Percentiles rank a stretch among this genome's conserved stretches.
These are phyloP conservation scores for Pochonia chlamydosporia DNA, from an alignment of 2,329 filamentous ascomycete genomes.

Conservation along the genomic window DNA sequence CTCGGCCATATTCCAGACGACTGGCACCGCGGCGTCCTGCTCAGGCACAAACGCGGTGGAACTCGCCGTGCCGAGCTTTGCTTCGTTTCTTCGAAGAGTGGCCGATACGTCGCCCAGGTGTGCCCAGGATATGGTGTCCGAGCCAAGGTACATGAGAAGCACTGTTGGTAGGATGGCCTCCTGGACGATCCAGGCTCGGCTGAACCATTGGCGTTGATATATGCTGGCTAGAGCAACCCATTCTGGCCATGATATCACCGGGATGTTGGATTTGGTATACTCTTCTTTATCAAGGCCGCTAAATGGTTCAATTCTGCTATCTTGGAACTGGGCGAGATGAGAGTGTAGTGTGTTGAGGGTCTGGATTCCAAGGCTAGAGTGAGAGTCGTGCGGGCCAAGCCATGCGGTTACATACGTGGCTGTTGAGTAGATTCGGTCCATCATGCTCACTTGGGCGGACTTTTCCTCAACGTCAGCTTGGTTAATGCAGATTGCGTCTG, in stretches of 20 bases:
- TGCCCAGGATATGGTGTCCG: constrained; percentile 11
- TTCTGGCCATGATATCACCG: constrained; percentile 11
- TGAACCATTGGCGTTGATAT: constrained; percentile 22
- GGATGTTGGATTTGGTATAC: constrained; percentile 14
- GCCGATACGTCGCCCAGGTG: constrained; percentile 15
- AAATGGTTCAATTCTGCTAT: constrained; percentile 17
- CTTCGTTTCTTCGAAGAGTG: constrained; percentile 12
- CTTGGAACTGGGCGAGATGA: constrained; percentile 11
- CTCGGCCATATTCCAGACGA: constrained; percentile 20
- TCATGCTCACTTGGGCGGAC: constrained; percentile 20
- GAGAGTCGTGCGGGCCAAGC: constrained; percentile 16
- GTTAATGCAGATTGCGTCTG: constrained; percentile 24
- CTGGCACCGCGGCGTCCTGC: constrained; percentile 14
- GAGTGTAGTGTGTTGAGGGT: constrained; percentile 9
- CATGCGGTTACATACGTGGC: constrained; percentile 19
- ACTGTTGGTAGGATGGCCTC: constrained; percentile 19
- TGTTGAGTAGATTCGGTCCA: constrained; percentile 22
- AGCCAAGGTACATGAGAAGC: constrained; percentile 19
- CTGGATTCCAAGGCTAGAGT: constrained; percentile 12
- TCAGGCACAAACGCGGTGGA: constrained; percentile 13
- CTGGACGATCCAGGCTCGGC: constrained; percentile 22
- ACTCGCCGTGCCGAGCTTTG: constrained; percentile 10
- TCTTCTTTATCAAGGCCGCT: constrained; percentile 13
- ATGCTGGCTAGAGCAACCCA: constrained; percentile 18
- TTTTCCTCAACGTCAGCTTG: constrained; percentile 20